Evolutionary conservation across 768 basidiomycete species (phyloP).

Genomic region (Sarcodon aspratus): DNA sequence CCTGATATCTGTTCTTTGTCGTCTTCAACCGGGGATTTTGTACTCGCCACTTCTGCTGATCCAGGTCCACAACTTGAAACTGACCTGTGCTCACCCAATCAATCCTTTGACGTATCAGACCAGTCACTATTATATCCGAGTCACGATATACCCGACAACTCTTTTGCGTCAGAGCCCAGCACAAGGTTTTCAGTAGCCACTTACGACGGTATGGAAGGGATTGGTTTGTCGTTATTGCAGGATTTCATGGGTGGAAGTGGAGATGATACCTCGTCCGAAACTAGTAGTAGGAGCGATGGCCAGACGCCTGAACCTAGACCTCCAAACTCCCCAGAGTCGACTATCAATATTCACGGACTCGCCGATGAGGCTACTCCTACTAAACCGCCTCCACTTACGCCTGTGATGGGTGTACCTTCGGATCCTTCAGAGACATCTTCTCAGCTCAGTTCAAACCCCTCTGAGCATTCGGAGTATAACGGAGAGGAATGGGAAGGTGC

Average conservation of each 20-base stretch:
- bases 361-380: not conserved
- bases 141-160: conserved; percentile 1
- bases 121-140: not conserved
- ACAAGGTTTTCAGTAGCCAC: conserved; percentile 23
- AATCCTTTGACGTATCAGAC: not conserved
- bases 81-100: not conserved
- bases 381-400: not conserved
- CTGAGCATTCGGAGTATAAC: conserved; percentile 11
- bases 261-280: conserved; percentile 10
- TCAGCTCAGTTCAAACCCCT: not conserved
- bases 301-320: conserved; percentile 6
- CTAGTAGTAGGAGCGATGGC: conserved; percentile 1
- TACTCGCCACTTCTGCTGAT: conserved; percentile 13
- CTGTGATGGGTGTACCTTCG: not conserved
- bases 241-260: conserved; percentile 29
- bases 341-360: conserved; percentile 2
- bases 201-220: conserved; percentile 55
- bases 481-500: conserved; percentile 55
- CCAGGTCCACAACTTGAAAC: not conserved
- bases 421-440: not conserved
- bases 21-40: conserved; percentile 15
- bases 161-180: conserved; percentile 10
- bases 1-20: conserved; percentile 17
- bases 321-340: conserved; percentile 8
- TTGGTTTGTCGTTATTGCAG: conserved; percentile 57